phyloP scores from a whole-genome alignment of 2,329 filamentous ascomycete genomes.

The Furcasterigmium sp. region DNA sequence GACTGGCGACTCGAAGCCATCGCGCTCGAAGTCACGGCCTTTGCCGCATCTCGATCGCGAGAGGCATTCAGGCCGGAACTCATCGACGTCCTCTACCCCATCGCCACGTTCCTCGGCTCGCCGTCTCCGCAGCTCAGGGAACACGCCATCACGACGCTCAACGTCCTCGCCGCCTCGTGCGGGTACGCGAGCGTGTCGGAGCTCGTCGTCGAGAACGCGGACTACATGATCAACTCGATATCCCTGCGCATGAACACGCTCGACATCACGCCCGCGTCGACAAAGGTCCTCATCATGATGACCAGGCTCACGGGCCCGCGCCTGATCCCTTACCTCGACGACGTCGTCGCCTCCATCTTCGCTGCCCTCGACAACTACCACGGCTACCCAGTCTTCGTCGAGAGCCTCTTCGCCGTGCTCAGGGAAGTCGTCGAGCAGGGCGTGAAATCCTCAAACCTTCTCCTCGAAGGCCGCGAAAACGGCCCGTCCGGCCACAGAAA shows the following conservation, averaged over 20 bases:
- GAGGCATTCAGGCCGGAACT: slow-evolving; percentile 75
- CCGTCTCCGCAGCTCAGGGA: slow-evolving; percentile 60
- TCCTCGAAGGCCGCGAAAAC: slow-evolving; percentile 35
- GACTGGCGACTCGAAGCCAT: slow-evolving; percentile 76
- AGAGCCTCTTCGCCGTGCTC: slow-evolving; percentile 77
- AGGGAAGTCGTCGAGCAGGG: slow-evolving; percentile 81
- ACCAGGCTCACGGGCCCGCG: slow-evolving; percentile 76
- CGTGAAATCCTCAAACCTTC: slow-evolving; percentile 49
- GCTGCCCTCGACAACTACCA: slow-evolving; percentile 92
- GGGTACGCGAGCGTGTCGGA: slow-evolving; percentile 69
- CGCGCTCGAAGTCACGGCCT: slow-evolving; percentile 73
- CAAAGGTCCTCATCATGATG: slow-evolving; percentile 92
- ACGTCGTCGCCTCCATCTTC: slow-evolving; percentile 87
- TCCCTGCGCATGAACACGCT: slow-evolving; percentile 85
- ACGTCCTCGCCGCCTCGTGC: slow-evolving; percentile 71
- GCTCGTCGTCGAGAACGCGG: slow-evolving; percentile 83
- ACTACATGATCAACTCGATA: slow-evolving; percentile 94
- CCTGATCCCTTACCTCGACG: slow-evolving; percentile 83
- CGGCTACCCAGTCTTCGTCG: slow-evolving; percentile 81
- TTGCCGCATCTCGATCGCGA: slow-evolving; percentile 64
- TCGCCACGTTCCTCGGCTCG: slow-evolving; percentile 84
- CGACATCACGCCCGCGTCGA: slow-evolving; percentile 85
- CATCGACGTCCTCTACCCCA: slow-evolving; percentile 84
- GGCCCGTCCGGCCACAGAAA: slow-evolving; percentile 37
- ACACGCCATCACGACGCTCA: slow-evolving; percentile 79